These are phyloP conservation scores for Helichrysum umbraculigerum DNA, from an alignment of 129 eudicot genomes.

Conservation along the genomic window DNA sequence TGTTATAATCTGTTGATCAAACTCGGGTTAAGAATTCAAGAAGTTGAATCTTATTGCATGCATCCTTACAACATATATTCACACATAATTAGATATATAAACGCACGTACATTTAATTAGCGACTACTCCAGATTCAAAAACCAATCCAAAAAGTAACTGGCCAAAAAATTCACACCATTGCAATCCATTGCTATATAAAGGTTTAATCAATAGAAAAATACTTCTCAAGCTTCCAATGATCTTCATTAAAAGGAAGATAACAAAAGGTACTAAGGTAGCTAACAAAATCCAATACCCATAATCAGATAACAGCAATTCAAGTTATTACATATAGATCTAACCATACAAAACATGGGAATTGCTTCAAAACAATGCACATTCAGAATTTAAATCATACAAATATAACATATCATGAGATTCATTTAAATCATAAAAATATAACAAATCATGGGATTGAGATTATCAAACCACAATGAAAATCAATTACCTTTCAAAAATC, in stretches of 20 bases:
- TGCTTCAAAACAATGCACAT: slow-evolving; percentile 22
- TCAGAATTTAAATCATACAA: no score
- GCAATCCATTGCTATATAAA: slow-evolving; percentile 11
- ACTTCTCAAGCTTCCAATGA: slow-evolving; percentile 16
- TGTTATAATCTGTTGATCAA: no score
- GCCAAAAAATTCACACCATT: slow-evolving; percentile 12
- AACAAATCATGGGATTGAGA: no score
- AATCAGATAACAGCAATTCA: slow-evolving; percentile 16
- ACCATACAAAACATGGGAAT: slow-evolving; percentile 4
- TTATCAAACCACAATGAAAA: no score
- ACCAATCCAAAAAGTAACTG: slow-evolving; percentile 1
- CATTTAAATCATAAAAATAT: no score
- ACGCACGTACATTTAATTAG: not conserved
- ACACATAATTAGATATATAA: not conserved
- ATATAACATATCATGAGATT: no score
- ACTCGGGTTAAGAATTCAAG: no score
- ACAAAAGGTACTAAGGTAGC: slow-evolving; percentile 13
- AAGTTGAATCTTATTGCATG: slow-evolving; percentile 5
- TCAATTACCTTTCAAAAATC: no score
- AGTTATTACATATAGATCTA: slow-evolving; percentile 30
- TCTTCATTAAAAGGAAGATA: slow-evolving; percentile 3
- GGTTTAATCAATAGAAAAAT: slow-evolving; percentile 3
- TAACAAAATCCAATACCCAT: slow-evolving; percentile 21
- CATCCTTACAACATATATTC: slow-evolving; percentile 19
- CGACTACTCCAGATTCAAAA: not conserved